Percentiles rank a stretch among this genome's conserved stretches.
Conservation (phyloP, 495 filamentous ascomycete species). For the Haplographium delicatum region DNA sequence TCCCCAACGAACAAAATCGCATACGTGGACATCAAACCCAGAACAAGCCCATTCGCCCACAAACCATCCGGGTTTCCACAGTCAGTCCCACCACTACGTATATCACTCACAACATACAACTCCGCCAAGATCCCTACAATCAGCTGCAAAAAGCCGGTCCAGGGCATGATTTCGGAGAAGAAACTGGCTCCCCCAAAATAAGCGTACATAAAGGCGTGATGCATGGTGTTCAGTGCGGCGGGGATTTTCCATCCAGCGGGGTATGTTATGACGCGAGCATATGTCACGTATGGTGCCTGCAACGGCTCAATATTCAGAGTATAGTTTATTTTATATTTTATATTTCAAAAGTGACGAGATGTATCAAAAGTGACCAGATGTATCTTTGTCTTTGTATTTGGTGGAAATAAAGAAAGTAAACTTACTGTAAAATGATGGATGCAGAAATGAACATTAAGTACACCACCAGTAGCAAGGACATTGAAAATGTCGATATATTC, state of each 20-base stretch:
- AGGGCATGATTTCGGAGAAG: constrained; percentile 1
- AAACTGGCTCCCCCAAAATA: constrained; percentile 5
- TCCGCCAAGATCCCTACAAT: constrained; percentile 4
- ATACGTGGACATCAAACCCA: not conserved
- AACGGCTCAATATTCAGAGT: too few species aligned
- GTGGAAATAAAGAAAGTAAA: not conserved
- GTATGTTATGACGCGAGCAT: not conserved
- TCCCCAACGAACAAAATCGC: not conserved
- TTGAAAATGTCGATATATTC: constrained; percentile 14
- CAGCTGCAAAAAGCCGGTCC: constrained; percentile 6
- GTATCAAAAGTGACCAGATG: too few species aligned
- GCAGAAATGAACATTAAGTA: constrained; percentile 7
- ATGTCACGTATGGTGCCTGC: not conserved
- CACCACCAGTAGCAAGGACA: constrained; percentile 5
- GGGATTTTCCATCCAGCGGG: constrained; percentile 5
- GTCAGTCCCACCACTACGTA: not conserved
- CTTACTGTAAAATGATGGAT: constrained; percentile 7
- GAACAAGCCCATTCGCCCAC: not conserved
- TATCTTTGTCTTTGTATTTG: too few species aligned
- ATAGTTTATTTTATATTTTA: too few species aligned
- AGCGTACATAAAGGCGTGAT: constrained; percentile 10
- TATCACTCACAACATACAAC: not conserved
- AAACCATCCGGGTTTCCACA: not conserved
- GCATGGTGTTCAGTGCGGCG: constrained; percentile 3
- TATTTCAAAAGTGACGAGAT: too few species aligned